Evolutionary conservation across 106 monocot genomes (phyloP).

Genomic region (Acorus calamus): DNA sequence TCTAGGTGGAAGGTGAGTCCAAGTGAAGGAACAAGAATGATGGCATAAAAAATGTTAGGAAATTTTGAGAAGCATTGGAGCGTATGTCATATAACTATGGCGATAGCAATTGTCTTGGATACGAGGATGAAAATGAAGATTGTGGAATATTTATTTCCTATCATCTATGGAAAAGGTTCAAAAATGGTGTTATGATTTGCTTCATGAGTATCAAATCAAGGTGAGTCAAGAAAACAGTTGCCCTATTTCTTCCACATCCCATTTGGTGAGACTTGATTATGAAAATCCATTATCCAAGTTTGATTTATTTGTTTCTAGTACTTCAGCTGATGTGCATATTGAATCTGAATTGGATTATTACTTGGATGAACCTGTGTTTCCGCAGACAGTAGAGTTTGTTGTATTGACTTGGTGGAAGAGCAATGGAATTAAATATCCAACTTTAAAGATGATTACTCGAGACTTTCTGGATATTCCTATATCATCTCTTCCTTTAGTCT

Average conservation of each 20-base stretch:
- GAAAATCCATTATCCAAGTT: not conserved
- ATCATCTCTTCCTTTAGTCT: constrained; percentile 11
- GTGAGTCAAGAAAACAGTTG: too few relatives aligned
- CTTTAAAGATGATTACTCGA: constrained; percentile 9
- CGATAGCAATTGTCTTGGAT: constrained; percentile 16
- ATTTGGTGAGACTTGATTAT: too few relatives aligned
- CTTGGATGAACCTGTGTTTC: constrained; percentile 3
- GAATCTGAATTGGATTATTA: constrained; percentile 19
- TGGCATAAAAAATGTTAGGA: constrained; percentile 9
- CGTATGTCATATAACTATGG: constrained; percentile 5
- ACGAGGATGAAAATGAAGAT: constrained; percentile 10
- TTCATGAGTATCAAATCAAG: not conserved
- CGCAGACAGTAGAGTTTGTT: constrained; percentile 7
- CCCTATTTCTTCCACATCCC: not conserved
- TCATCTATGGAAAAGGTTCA: constrained; percentile 8
- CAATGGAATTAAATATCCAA: constrained; percentile 6
- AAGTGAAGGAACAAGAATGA: not conserved
- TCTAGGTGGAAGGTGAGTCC: not conserved
- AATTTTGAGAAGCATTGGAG: constrained; percentile 33
- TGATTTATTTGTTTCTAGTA: not conserved
- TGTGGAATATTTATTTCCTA: constrained; percentile 1
- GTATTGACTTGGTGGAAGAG: constrained; percentile 15
- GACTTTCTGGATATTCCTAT: constrained; percentile 14
- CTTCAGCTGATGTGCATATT: too few relatives aligned
- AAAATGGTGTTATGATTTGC: constrained; percentile 6